Base-by-base conservation (phyloP, 345 rosid species). In the Gossypium rotundifolium region DNA sequence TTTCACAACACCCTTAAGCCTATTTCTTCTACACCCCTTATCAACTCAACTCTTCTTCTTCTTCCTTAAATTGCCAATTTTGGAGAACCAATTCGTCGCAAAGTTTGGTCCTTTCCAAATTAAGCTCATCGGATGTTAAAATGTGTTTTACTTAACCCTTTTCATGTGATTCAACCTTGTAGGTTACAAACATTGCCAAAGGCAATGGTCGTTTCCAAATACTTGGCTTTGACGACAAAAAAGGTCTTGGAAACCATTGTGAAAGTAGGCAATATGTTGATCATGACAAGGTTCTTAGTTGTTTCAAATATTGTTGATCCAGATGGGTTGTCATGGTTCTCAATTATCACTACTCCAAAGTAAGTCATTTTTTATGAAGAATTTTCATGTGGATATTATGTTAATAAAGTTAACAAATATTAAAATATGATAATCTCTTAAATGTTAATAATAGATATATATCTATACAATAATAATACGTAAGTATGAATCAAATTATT, bases 281-380 rank as follows among this genome's bases (percentile, higher is more conserved):
- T 94, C 52, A 91, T 94, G 40, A 93, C 91, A 11, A 94, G 97
- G 88, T 90, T 14, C 83, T 27, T 27, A 27, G 29, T 27, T 2
- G 29, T 27, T 27, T 27, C 29, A 27, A 27, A 27, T 27, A 27
- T 27, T 27, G 29, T 86, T 65, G 91, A 89, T 79, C 87, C 89
- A 27, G 93, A 89, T 74, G 97, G 97, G 11, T 61, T 94, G 90
- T 81, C 78, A 2, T 94, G 97, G 94, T 94, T 94, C 90, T 94
- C 96, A 16, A 90, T 94, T 74, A 88, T 92, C 78, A 88, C 89
- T 20, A 90, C 94, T 53, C 96, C 93, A 5, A 83, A 94, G 98
- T 94, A 83, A 88, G 87, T 8, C 25, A 54, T 7, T 9, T 3
- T 54, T 54, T 0, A 17, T 2, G 0, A 54, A 54, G 0, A 27